Evolutionary conservation across 768 basidiomycete species (phyloP).

Genomic region (Rhodotorula toruloides): DNA sequence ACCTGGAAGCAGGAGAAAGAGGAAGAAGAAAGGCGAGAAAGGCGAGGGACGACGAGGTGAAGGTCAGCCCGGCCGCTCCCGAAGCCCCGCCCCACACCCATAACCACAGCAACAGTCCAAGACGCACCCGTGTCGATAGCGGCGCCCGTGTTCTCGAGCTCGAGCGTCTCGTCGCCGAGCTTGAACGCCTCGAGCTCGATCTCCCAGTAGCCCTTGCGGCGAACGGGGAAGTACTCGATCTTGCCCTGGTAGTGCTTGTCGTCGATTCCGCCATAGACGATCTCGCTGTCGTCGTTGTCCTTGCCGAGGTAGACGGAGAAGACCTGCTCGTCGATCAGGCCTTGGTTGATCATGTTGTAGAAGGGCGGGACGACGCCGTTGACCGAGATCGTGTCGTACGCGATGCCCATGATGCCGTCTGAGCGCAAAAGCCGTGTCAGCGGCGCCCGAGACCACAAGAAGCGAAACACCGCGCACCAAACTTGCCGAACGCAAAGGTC

Average conservation of each 20-base stretch:
- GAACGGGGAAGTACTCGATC: conserved; percentile 79
- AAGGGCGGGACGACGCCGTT: conserved; percentile 89
- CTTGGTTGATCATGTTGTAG: conserved; percentile 81
- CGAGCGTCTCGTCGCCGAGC: conserved; percentile 80
- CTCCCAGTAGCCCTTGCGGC: conserved; percentile 70
- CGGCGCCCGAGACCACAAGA: neutral
- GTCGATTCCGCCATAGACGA: conserved; percentile 87
- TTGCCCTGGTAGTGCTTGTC: conserved; percentile 66
- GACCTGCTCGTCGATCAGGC: conserved; percentile 73
- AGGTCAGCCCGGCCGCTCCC: too few relatives aligned
- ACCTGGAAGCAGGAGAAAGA: neutral
- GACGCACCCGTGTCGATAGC: conserved; percentile 45
- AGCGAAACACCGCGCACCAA: conserved; percentile 9
- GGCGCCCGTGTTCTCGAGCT: conserved; percentile 73
- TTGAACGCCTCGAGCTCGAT: conserved; percentile 81
- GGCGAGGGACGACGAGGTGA: too few relatives aligned
- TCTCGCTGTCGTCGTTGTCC: conserved; percentile 63
- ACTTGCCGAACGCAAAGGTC: conserved; percentile 90
- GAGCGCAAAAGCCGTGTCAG: conserved; percentile 60
- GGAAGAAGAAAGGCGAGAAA: too few relatives aligned
- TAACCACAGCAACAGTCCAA: conserved; percentile 40
- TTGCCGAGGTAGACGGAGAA: conserved; percentile 88
- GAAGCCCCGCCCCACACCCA: too few relatives aligned
- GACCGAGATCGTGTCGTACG: conserved; percentile 90
- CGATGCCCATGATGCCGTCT: conserved; percentile 91